Conservation (phyloP, 306 rosid species). For the Quercus aquifolioides region DNA sequence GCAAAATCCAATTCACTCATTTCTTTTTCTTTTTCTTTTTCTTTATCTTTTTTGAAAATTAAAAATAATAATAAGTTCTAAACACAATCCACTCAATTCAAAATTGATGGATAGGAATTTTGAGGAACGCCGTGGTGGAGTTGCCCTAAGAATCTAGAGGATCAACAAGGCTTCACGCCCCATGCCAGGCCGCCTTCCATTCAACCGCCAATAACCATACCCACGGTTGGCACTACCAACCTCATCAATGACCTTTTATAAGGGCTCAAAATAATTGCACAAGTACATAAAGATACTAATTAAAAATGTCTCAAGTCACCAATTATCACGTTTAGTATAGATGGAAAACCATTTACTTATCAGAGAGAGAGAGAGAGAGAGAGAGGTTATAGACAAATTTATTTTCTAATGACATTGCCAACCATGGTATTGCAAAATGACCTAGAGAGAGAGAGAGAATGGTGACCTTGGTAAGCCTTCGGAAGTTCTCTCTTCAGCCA, state of each 20-base stretch:
- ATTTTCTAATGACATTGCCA: background rate
- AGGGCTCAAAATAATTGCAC: background rate
- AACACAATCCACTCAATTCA: background rate
- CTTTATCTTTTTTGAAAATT: too few species aligned
- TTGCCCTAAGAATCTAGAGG: too few species aligned
- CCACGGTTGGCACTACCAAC: background rate
- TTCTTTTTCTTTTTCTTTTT: too few species aligned
- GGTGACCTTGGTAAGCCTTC: constrained; percentile 79
- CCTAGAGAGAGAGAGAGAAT: background rate
- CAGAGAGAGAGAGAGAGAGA: background rate
- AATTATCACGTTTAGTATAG: background rate
- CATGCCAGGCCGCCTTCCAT: background rate
- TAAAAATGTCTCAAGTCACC: background rate
- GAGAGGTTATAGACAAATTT: background rate
- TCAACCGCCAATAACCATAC: background rate
- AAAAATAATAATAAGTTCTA: too few species aligned
- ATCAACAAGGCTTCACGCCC: background rate
- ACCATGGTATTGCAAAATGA: background rate
- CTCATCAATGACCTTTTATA: background rate
- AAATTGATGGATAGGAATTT: too few species aligned
- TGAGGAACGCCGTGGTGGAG: too few species aligned
- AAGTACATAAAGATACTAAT: background rate
- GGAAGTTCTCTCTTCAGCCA: constrained; percentile 72
- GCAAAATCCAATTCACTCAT: too few species aligned
- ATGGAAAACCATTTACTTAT: background rate